Conservation (phyloP, 1,284 basidiomycete genomes). For the Pseudozyma pruni region DNA sequence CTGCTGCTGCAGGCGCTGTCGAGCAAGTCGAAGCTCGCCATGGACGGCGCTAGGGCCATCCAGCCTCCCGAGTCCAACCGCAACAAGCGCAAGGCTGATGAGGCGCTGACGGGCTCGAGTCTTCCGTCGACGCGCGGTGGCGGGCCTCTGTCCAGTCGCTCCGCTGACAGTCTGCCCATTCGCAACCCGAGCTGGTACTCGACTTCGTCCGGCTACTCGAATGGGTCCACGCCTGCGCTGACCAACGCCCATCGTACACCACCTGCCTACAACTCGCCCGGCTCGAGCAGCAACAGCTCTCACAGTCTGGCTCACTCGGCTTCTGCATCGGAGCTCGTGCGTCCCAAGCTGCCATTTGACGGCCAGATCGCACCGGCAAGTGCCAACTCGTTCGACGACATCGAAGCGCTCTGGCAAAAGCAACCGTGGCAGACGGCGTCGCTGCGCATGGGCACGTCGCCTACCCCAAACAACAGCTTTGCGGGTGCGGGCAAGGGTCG, state of each 20-base stretch:
- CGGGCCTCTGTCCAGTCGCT: constrained; percentile 29
- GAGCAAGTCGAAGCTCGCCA: constrained; percentile 47
- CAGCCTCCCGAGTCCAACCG: constrained; percentile 48
- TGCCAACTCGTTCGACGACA: constrained; percentile 49
- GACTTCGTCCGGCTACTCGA: constrained; percentile 34
- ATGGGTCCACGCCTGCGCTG: constrained; percentile 24
- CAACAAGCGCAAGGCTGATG: constrained; percentile 42
- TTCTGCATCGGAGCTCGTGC: constrained; percentile 20
- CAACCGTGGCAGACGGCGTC: constrained; percentile 49
- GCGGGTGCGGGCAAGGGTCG: constrained; percentile 12
- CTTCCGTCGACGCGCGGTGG: constrained; percentile 12
- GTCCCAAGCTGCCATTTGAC: constrained; percentile 38
- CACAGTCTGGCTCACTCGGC: constrained; percentile 40
- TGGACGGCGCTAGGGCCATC: constrained; percentile 51
- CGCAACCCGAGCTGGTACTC: constrained; percentile 43
- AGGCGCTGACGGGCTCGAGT: constrained; percentile 22
- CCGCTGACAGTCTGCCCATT: constrained; percentile 30
- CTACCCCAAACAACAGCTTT: constrained; percentile 11
- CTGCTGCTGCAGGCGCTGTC: constrained; percentile 56
- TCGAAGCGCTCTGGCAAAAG: constrained; percentile 49
- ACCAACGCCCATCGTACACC: constrained; percentile 21
- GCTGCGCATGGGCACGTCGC: constrained; percentile 41
- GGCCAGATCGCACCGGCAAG: constrained; percentile 22
- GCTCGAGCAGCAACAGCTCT: constrained; percentile 37
- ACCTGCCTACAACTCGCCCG: constrained; percentile 41